Base-by-base conservation (phyloP, 2,329 filamentous ascomycete genomes). In the Nemania sp. region DNA sequence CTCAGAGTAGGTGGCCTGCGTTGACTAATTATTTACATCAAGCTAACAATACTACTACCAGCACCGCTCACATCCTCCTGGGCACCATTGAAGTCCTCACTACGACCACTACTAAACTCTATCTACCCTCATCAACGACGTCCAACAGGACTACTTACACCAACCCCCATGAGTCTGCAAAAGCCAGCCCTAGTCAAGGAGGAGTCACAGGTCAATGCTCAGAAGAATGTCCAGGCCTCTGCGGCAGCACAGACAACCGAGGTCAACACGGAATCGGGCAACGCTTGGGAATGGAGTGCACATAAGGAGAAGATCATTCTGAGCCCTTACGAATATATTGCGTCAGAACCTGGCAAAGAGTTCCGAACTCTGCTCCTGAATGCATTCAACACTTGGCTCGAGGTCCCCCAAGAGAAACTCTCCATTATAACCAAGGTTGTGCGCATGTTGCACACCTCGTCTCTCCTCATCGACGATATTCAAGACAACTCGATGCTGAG, bases 371-470 rank as follows among this genome's bases (percentile, higher is more conserved):
- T 91, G 76, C 82, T 94, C 69, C 91, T 96, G 69, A 84, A 83
- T 43, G 89, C 91, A 32, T 96, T 96, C 80, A 92, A 96, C 72
- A 81, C 82, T 51, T 93, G 89, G 88, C 79, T 96, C 17, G 82
- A 90, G 57, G 90, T 96, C 17, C 91, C 91, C 0, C 74, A 82
- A 9, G 82, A 86, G 60, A 87, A 85, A 68, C 81, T 96, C 56
- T 83, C 84, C 45, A 81, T 92, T 62, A 94, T 96, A 70, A 94
- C 89, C 18, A 86, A 85, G 65, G 90, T 92, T 3, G 86, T 96
- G 13, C 89, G 88, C 69, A 94, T 94, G 90, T 82, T 96, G 43
- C 91, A 96, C 76, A 93, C 91, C 37, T 88, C 91, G 3, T 93
- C 90, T 2, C 80, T 96, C 57, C 84, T 96, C 32, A 86, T 96